phyloP scores from a whole-genome alignment of 2,329 filamentous ascomycete genomes.

The Metarhizium robertsii region DNA sequence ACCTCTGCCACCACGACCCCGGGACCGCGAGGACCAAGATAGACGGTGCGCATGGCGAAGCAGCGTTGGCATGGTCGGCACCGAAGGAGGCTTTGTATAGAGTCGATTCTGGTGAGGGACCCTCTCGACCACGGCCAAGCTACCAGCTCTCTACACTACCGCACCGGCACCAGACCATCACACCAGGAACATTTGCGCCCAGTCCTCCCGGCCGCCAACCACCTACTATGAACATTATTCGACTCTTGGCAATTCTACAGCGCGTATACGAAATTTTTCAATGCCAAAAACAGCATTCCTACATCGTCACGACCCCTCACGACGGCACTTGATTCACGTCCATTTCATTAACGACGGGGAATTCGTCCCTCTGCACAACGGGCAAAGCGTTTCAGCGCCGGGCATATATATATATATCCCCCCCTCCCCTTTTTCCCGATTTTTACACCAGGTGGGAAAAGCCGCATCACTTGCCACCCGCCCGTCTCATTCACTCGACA shows the following conservation, averaged over 20 bases:
- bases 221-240: not conserved
- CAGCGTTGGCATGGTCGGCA: slow-evolving; percentile 43
- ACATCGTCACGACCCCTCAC: too few species aligned
- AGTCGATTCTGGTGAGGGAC: not conserved
- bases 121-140: not conserved
- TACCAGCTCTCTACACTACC: not conserved
- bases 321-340: too few species aligned
- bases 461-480: too few species aligned
- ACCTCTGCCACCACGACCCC: slow-evolving; percentile 20
- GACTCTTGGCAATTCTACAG: too few species aligned
- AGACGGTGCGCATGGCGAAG: slow-evolving; percentile 47
- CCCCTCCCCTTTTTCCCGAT: too few species aligned
- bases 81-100: slow-evolving; percentile 40
- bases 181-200: too few species aligned
- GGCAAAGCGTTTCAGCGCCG: not conserved
- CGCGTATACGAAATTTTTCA: too few species aligned
- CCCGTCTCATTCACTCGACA: too few species aligned
- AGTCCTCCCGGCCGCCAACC: not conserved
- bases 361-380: not conserved
- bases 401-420: not conserved
- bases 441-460: too few species aligned
- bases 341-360: too few species aligned
- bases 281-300: too few species aligned
- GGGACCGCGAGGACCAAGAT: slow-evolving; percentile 27
- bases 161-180: too few species aligned